Evolutionary conservation across 352 stramenopile genomes (phyloP).

Genomic region (Globisporangium abappressorium): DNA sequence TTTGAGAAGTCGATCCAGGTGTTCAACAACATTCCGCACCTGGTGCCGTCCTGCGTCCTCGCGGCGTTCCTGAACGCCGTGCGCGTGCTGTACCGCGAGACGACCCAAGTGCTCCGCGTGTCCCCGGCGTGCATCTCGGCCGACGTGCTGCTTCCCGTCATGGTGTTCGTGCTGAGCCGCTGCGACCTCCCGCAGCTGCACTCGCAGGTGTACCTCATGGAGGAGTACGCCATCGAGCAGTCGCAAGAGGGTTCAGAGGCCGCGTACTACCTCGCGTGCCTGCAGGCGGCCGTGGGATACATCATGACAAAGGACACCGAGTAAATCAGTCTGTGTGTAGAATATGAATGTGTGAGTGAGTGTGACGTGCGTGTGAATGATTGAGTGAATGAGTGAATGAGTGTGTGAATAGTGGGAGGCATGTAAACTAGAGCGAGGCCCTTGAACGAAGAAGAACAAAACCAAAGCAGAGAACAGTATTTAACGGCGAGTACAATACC

Average conservation of each 20-base stretch:
- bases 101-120: slow-evolving; percentile 40
- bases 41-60: slow-evolving; percentile 70
- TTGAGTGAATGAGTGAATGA: slow-evolving; percentile 10
- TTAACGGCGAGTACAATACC: slow-evolving; percentile 3
- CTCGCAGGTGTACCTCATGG: slow-evolving; percentile 75
- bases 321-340: slow-evolving; percentile 16
- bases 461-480: slow-evolving; percentile 5
- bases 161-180: slow-evolving; percentile 73
- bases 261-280: slow-evolving; percentile 78
- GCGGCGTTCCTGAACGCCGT: slow-evolving; percentile 59
- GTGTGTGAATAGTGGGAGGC: slow-evolving; percentile 5
- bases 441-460: neutral
- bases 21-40: slow-evolving; percentile 66
- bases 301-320: slow-evolving; percentile 42
- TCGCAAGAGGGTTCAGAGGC: slow-evolving; percentile 71
- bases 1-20: slow-evolving; percentile 61
- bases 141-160: slow-evolving; percentile 69
- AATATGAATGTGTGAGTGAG: slow-evolving; percentile 14
- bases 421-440: slow-evolving; percentile 11
- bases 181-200: slow-evolving; percentile 69
- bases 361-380: slow-evolving; percentile 3
- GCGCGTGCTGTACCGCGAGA: slow-evolving; percentile 65
- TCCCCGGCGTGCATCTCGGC: slow-evolving; percentile 61
- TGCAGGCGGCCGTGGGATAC: slow-evolving; percentile 78
- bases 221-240: slow-evolving; percentile 71